Percentiles rank a stretch among this genome's conserved stretches.
These are phyloP conservation scores for Colletotrichum endophyticum DNA, from an alignment of 2,329 filamentous ascomycete genomes.

Conservation along the genomic window DNA sequence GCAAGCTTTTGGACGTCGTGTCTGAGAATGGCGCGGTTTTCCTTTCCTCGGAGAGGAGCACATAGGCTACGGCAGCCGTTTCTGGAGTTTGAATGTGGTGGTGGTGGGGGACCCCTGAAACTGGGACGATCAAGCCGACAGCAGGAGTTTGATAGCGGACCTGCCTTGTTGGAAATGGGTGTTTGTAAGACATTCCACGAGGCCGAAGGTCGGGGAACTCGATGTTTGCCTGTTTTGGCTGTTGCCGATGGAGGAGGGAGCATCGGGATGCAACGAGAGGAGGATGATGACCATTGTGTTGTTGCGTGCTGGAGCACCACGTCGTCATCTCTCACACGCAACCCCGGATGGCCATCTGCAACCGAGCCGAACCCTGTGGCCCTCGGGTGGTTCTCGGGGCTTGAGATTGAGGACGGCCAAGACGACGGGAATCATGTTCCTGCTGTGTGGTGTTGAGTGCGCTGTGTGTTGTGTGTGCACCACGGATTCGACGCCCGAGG, in stretches of 20 bases:
- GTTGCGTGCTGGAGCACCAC: background rate
- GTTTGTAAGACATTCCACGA: background rate
- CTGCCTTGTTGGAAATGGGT: background rate
- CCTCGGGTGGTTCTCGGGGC: background rate
- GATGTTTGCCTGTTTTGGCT: background rate
- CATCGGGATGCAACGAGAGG: background rate
- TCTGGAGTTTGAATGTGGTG: background rate
- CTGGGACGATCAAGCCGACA: background rate
- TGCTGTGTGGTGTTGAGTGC: background rate
- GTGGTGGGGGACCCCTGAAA: background rate
- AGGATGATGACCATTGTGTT: background rate
- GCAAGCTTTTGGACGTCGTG: background rate
- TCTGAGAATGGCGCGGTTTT: background rate
- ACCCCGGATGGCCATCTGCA: background rate
- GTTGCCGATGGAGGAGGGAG: background rate
- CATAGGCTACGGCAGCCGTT: background rate
- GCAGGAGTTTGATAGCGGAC: background rate
- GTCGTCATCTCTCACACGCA: background rate
- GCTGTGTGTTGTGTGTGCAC: background rate
- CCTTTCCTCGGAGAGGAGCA: background rate
- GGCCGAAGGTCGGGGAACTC: background rate
- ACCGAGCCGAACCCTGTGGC: background rate
- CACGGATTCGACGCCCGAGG: background rate
- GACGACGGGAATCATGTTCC: background rate
- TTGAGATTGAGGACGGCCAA: background rate